A percentile compares a stretch with the other conserved stretches of the same genome.
Conservation (phyloP, 106 monocot species). For the Acanthochlamys bracteata region DNA sequence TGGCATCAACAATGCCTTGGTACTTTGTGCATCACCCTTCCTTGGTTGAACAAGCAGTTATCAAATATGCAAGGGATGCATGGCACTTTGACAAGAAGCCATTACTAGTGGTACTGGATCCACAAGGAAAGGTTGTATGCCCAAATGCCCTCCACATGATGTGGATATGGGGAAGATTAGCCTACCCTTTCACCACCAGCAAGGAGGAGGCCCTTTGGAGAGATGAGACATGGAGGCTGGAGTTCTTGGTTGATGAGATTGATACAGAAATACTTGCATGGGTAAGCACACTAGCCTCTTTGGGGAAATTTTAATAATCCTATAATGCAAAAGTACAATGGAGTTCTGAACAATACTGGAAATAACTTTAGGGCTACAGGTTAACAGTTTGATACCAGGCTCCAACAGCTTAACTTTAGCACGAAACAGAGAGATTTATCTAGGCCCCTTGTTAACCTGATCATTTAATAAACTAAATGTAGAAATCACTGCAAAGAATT, state of each 20-base stretch:
- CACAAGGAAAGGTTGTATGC: conserved; percentile 62
- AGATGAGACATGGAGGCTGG: conserved; percentile 74
- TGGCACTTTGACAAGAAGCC: conserved; percentile 82
- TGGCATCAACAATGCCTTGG: conserved; percentile 62
- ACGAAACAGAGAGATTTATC: too few relatives aligned
- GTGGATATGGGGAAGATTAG: conserved; percentile 83
- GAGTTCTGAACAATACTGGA: not conserved
- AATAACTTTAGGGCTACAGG: too few relatives aligned
- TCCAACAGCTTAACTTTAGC: too few relatives aligned
- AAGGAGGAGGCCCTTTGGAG: conserved; percentile 79
- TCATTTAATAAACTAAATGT: too few relatives aligned
- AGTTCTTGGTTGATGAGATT: conserved; percentile 75
- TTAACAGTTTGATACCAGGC: too few relatives aligned
- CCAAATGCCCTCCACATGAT: conserved; percentile 85
- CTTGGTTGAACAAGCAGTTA: conserved; percentile 38
- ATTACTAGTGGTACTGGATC: conserved; percentile 61
- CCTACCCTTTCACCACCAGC: conserved; percentile 62
- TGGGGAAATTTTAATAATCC: not conserved
- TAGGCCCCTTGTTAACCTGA: too few relatives aligned
- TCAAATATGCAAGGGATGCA: conserved; percentile 33
- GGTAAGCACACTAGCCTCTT: conserved; percentile 17
- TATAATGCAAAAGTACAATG: not conserved
- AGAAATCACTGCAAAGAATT: too few relatives aligned
- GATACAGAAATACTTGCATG: conserved; percentile 41
- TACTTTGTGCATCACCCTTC: conserved; percentile 45